A percentile compares a stretch with the other conserved stretches of the same genome.
Conservation (phyloP, 495 filamentous ascomycete species). For the Neurospora sp. region DNA sequence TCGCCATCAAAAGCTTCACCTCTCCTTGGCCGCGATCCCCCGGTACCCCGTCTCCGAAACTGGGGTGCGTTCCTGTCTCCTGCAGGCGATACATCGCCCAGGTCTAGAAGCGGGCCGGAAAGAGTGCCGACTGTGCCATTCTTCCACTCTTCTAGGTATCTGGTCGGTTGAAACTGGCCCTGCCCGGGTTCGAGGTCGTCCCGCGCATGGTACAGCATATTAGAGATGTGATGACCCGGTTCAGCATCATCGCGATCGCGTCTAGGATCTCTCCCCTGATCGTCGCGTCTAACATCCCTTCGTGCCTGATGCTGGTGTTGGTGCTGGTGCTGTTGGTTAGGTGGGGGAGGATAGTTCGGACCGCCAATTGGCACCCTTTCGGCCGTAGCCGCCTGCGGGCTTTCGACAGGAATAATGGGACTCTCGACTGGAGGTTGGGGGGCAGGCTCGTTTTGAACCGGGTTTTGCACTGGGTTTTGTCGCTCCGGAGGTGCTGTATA, state of each 20-base stretch:
- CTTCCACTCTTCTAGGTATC: slow-evolving; percentile 50
- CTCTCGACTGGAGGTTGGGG: background rate
- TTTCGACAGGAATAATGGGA: background rate
- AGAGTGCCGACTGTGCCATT: slow-evolving; percentile 42
- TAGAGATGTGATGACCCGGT: slow-evolving; percentile 28
- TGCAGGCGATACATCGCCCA: slow-evolving; percentile 27
- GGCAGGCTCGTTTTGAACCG: background rate
- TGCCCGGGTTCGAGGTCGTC: slow-evolving; percentile 32
- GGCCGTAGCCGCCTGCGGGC: background rate
- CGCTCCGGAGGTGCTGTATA: background rate
- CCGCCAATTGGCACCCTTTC: background rate
- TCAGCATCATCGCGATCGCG: slow-evolving; percentile 13
- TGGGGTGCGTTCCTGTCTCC: slow-evolving; percentile 30
- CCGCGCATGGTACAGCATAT: slow-evolving; percentile 33
- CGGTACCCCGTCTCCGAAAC: slow-evolving; percentile 28
- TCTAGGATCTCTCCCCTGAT: background rate
- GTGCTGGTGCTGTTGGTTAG: background rate
- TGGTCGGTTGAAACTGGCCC: slow-evolving; percentile 35
- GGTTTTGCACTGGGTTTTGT: background rate
- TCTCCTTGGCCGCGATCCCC: slow-evolving; percentile 28
- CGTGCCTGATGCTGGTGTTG: slow-evolving; percentile 4
- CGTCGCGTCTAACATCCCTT: slow-evolving; percentile 2
- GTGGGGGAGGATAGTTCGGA: background rate
- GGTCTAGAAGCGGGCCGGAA: slow-evolving; percentile 38
- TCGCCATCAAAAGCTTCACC: slow-evolving; percentile 38